A percentile compares a stretch with the other conserved stretches of the same genome.
phyloP scores from a whole-genome alignment of 768 basidiomycete genomes.

The Baorangia bicolor region DNA sequence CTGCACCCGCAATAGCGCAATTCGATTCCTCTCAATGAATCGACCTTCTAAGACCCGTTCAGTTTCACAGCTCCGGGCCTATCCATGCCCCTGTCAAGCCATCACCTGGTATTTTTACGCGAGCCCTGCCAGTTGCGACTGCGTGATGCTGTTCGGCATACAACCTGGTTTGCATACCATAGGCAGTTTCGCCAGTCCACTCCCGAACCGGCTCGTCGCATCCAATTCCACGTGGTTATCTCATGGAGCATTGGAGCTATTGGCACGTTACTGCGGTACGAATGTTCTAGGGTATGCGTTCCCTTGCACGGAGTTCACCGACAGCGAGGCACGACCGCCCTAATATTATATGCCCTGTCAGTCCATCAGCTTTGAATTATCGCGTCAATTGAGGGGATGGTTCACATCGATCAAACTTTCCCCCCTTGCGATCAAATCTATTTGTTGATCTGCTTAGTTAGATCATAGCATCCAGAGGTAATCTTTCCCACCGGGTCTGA shows the following conservation, averaged over 20 bases:
- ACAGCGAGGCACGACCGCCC: background rate
- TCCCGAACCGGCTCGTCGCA: background rate
- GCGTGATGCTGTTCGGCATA: background rate
- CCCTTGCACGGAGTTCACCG: background rate
- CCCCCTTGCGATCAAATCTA: background rate
- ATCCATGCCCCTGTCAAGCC: background rate
- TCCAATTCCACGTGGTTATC: background rate
- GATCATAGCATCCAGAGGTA: no score
- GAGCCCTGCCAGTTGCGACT: background rate
- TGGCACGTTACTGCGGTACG: background rate
- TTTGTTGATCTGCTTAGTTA: no score
- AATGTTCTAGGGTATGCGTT: background rate
- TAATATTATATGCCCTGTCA: background rate
- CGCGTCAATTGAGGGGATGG: background rate
- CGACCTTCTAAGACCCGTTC: background rate
- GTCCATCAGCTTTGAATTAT: background rate
- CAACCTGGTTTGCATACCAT: background rate
- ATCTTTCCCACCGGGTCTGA: no score
- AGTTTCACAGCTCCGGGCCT: background rate
- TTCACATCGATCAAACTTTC: constrained; percentile 6
- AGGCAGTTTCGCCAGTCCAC: background rate
- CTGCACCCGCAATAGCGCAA: background rate
- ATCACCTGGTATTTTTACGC: background rate
- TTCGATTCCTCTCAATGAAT: background rate
- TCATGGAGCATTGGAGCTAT: background rate